Base-by-base conservation (phyloP, 495 filamentous ascomycete species). In the Hypoxylon fuscum region DNA sequence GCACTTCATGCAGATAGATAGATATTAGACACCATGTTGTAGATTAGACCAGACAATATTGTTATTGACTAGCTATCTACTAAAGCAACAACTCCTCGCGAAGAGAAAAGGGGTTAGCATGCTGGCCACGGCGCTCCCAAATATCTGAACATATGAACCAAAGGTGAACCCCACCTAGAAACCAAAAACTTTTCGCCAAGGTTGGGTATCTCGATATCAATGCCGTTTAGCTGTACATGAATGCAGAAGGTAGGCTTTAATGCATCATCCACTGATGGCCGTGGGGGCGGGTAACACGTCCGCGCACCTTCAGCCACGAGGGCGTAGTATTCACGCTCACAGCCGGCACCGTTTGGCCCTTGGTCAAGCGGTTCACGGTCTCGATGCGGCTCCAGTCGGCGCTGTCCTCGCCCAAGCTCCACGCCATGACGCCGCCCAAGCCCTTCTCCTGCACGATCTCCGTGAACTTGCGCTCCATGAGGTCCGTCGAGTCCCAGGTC, bases 361-460 rank as follows among this genome's bases (percentile, higher is more conserved):
- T 46, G 8, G 22, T 43, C 12, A 12, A 12, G 17, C 45, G 1
- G 76, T 74, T 15, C 57, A 75, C 7, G 64, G 59, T 5, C 77
- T 71, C 5, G 69, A 76, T 10, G 64, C 83, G 83, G 38, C 68
- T 74, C 67, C 77, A 85, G 35, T 80, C 70, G 53, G 79, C 59
- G 18, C 77, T 83, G 71, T 88, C 86, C 75, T 88, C 82, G 5
- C 81, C 86, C 62, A 88, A 65, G 55, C 77, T 84, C 86, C 83
- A 88, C 0, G 80, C 81, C 56, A 76, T 81, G 14, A 83, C 77
- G 47, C 85, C 84, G 1, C 87, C 87, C 5, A 90, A 66, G 3
- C 76, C 74, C 72, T 80, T 77, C 18, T 55, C 68, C 7, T 66
- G 58, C n/a, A 88, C 77, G 44, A 90, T 87, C 10, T 83, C 77